phyloP scores from a whole-genome alignment of 176 grass and related monocot species.

The Echinochloa phyllopogon region DNA sequence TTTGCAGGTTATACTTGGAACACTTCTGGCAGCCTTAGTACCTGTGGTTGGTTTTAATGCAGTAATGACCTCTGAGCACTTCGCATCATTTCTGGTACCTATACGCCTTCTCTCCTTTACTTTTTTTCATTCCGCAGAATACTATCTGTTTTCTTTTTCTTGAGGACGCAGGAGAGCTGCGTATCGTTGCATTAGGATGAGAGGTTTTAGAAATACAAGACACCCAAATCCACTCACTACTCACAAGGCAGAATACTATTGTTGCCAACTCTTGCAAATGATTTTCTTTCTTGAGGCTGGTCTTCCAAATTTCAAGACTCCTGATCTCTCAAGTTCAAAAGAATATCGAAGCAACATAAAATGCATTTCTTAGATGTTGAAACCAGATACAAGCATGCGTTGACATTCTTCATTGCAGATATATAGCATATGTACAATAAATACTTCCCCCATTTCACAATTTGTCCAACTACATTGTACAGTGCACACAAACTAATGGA shows the following conservation, averaged over 20 bases:
- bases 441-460: constrained; percentile 19
- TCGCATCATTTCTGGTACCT: constrained; percentile 94
- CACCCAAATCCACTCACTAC: too few species aligned
- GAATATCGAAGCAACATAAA: not conserved
- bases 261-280: not conserved
- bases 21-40: constrained; percentile 93
- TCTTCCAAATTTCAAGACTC: constrained; percentile 15
- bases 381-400: not conserved
- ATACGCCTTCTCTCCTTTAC: constrained; percentile 41
- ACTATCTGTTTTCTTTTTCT: not conserved
- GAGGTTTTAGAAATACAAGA: too few species aligned
- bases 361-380: constrained; percentile 17
- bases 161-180: too few species aligned
- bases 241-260: constrained; percentile 12
- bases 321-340: constrained; percentile 15
- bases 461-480: constrained; percentile 14
- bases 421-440: constrained; percentile 1
- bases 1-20: constrained; percentile 93
- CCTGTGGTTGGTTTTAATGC: constrained; percentile 99
- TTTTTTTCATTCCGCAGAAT: constrained; percentile 33
- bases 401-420: not conserved
- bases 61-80: constrained; percentile 99
- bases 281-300: not conserved
- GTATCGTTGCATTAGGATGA: too few species aligned
- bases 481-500: not conserved